phyloP scores from a whole-genome alignment of 352 stramenopile species.

The Aphanomyces astaci region DNA sequence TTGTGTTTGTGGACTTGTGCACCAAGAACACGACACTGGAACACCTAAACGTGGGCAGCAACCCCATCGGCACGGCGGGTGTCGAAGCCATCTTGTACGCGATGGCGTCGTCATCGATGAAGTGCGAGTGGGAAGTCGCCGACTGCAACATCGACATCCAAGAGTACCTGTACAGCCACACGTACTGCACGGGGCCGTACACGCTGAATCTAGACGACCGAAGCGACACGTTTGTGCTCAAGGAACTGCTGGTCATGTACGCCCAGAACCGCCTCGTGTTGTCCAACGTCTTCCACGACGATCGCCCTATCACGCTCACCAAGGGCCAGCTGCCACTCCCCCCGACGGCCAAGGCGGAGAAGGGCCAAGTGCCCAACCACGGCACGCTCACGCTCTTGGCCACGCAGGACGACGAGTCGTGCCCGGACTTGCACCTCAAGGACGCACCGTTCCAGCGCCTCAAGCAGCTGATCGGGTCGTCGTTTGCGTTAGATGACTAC shows the following conservation, averaged over 20 bases:
- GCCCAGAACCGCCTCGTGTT: conserved; percentile 54
- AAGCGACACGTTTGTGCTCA: conserved; percentile 43
- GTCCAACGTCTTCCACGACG: conserved; percentile 42
- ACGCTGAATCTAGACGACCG: conserved; percentile 46
- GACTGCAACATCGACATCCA: conserved; percentile 50
- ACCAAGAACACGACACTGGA: conserved; percentile 51
- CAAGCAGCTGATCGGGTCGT: conserved; percentile 12
- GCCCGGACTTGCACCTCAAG: conserved; percentile 6
- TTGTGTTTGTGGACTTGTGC: conserved; percentile 54
- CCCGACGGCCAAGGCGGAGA: conserved; percentile 39
- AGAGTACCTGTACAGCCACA: conserved; percentile 16
- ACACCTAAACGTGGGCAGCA: conserved; percentile 47
- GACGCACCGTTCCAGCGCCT: not conserved
- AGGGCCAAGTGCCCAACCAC: conserved; percentile 18
- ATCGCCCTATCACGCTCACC: conserved; percentile 39
- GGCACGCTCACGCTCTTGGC: not conserved
- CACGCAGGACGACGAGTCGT: conserved; percentile 13
- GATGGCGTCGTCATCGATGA: conserved; percentile 38
- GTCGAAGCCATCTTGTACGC: conserved; percentile 51
- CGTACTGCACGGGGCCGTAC: conserved; percentile 34
- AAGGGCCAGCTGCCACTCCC: conserved; percentile 4
- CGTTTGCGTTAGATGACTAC: conserved; percentile 12
- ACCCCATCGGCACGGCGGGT: conserved; percentile 55
- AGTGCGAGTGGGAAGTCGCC: conserved; percentile 53
- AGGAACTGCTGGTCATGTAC: conserved; percentile 45